Conservation (phyloP, 495 filamentous ascomycete species). For the Trichodelitschia bisporula region DNA sequence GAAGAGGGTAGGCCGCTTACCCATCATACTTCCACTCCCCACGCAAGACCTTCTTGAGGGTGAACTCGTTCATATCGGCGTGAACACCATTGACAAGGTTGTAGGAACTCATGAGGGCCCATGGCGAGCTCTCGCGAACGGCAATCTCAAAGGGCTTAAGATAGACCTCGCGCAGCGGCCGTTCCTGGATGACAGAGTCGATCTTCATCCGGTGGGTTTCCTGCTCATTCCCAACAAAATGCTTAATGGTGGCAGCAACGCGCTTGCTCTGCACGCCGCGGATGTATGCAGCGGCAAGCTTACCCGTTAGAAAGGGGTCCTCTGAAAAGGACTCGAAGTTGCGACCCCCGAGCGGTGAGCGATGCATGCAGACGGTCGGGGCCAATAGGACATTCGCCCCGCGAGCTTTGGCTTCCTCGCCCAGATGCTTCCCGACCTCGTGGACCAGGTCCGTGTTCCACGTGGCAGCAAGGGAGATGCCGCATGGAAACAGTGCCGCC, state of each 20-base stretch:
- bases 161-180: constrained; percentile 58
- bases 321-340: constrained; percentile 15
- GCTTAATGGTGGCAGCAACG: constrained; percentile 12
- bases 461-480: constrained; percentile 11
- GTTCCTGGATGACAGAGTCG: constrained; percentile 15
- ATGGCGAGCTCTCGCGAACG: constrained; percentile 34
- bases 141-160: constrained; percentile 49
- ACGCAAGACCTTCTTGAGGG: constrained; percentile 39
- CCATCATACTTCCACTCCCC: constrained; percentile 51
- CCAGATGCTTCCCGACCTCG: constrained; percentile 10
- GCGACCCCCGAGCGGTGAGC: constrained; percentile 12
- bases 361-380: constrained; percentile 13
- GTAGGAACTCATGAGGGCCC: constrained; percentile 52
- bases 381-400: constrained; percentile 12
- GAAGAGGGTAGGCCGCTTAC: no score
- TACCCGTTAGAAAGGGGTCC: constrained; percentile 11
- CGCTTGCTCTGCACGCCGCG: constrained; percentile 11
- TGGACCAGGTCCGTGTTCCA: constrained; percentile 12
- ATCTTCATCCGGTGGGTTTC: constrained; percentile 9
- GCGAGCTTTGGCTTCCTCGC: constrained; percentile 11
- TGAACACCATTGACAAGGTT: constrained; percentile 51
- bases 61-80: constrained; percentile 36
- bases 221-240: constrained; percentile 13
- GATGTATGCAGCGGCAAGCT: constrained; percentile 11
- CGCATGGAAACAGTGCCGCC: constrained; percentile 13